Base-by-base conservation (phyloP, 2,329 filamentous ascomycete species). In the Emergomyces pasteurianus region DNA sequence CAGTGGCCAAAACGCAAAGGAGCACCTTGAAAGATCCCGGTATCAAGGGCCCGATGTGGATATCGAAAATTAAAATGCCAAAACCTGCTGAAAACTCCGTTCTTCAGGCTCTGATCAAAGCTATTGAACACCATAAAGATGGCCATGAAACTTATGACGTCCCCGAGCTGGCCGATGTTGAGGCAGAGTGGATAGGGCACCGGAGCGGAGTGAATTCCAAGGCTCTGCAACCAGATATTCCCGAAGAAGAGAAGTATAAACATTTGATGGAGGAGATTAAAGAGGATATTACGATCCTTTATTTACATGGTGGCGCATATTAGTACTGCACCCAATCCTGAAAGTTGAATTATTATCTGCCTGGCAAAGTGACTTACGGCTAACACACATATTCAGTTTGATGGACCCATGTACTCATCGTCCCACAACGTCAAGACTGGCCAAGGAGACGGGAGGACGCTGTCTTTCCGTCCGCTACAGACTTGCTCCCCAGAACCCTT, bases 11-110 rank as follows among this genome's bases (percentile, higher is more conserved):
- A 63, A 75, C 82, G 7, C 92, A 96, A 73, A 77, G 75, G 49
- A 67, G 83, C n/a, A 82, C 83, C 0, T 75, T 82, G 52, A 83
- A 79, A 61, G 87, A 88, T 59, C 81, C 81, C 0, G 85, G 83
- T 0, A 78, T 95, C 69, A 91, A 89, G 70, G 90, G 90, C 3
- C 83, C 82, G 52, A 84, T 94, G 65, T 96, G 92, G 92, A 80
- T 95, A 28, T 86, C 86, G 67, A 87, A 84, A 60, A 86, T 88
- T 49, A 82, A 81, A 0, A 76, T 90, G 18, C 82, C 84, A 0
- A 75, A 76, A 2, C 87, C 86, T 0, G 77, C 82, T 0, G 79
- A 74, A 54, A 61, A 83, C 78, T 72, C 72, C 52, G 71, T 76
- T 10, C 70, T 71, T 54, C 68, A 72, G 34, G 72, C 73, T 1